These are phyloP conservation scores for Boletus rubroflammeus DNA, from an alignment of 768 basidiomycete species.

Conservation along the genomic window DNA sequence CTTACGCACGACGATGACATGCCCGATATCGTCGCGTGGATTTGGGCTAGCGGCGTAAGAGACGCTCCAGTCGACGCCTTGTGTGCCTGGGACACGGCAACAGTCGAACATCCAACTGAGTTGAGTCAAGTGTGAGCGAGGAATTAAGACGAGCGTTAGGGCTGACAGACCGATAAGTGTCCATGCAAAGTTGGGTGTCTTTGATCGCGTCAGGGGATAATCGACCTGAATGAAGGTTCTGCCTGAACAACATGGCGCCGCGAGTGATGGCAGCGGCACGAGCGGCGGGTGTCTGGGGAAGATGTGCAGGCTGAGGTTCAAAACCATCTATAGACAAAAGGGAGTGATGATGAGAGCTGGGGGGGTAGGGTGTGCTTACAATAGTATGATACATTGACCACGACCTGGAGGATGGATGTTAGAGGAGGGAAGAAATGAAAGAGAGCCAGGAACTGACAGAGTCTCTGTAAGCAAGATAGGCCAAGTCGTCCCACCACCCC, in stretches of 20 bases:
- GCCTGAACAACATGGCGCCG: constrained; percentile 70
- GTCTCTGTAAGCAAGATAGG: constrained; percentile 82
- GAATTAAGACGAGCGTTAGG: background rate
- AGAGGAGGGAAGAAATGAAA: background rate
- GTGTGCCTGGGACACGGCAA: constrained; percentile 70
- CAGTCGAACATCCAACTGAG: constrained; percentile 91
- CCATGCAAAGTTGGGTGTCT: constrained; percentile 79
- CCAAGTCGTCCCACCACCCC: constrained; percentile 90
- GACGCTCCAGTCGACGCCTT: constrained; percentile 75
- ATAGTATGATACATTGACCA: constrained; percentile 93
- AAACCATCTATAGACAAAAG: constrained; percentile 64
- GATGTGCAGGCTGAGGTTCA: constrained; percentile 57
- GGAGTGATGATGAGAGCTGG: constrained; percentile 5
- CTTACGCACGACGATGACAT: constrained; percentile 82
- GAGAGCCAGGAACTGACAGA: constrained; percentile 46
- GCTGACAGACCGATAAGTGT: constrained; percentile 64
- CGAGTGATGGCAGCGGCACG: constrained; percentile 73
- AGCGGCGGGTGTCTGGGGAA: constrained; percentile 52
- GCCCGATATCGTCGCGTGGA: constrained; percentile 52
- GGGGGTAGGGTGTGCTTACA: constrained; percentile 46
- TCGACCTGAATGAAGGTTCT: constrained; percentile 62
- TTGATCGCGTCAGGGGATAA: constrained; percentile 62
- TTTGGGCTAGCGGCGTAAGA: constrained; percentile 52
- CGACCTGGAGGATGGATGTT: constrained; percentile 47
- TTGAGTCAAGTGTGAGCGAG: background rate